A percentile compares a stretch with the other conserved stretches of the same genome.
These are phyloP conservation scores for Puccinia coronata DNA, from an alignment of 1,284 basidiomycete species.

Conservation along the genomic window DNA sequence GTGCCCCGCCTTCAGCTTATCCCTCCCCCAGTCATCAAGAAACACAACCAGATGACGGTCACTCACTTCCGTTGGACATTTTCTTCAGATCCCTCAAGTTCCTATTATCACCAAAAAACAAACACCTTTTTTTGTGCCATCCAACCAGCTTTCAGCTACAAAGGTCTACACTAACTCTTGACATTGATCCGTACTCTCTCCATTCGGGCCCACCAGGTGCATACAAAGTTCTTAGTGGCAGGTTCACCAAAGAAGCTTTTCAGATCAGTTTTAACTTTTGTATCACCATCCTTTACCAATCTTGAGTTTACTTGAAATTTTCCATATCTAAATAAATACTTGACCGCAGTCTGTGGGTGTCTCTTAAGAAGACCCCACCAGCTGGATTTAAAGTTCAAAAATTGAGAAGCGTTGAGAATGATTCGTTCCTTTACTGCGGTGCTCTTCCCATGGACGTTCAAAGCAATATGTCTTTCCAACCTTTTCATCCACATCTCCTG, in stretches of 20 bases:
- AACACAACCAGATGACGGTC: neutral
- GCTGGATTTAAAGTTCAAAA: neutral
- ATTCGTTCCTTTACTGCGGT: neutral
- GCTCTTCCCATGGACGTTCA: neutral
- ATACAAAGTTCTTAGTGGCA: slow-evolving; percentile 1
- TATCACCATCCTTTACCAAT: no score
- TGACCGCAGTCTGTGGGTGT: no score
- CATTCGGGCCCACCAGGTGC: neutral
- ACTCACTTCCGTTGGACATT: neutral
- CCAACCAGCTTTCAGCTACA: neutral
- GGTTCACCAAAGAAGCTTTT: slow-evolving; percentile 9
- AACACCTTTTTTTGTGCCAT: no score
- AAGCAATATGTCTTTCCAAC: slow-evolving; percentile 11
- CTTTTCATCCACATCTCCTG: neutral
- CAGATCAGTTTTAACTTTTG: no score
- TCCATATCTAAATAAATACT: no score
- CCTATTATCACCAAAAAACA: neutral
- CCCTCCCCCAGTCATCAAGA: neutral
- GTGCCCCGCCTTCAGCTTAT: neutral
- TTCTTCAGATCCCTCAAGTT: neutral
- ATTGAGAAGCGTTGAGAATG: slow-evolving; percentile 1
- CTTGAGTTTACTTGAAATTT: no score
- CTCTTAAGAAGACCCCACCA: no score
- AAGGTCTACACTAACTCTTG: neutral
- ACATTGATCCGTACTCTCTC: neutral